Evolutionary conservation across 352 stramenopile species (phyloP).

Genomic region (Blastocystis sp.): DNA sequence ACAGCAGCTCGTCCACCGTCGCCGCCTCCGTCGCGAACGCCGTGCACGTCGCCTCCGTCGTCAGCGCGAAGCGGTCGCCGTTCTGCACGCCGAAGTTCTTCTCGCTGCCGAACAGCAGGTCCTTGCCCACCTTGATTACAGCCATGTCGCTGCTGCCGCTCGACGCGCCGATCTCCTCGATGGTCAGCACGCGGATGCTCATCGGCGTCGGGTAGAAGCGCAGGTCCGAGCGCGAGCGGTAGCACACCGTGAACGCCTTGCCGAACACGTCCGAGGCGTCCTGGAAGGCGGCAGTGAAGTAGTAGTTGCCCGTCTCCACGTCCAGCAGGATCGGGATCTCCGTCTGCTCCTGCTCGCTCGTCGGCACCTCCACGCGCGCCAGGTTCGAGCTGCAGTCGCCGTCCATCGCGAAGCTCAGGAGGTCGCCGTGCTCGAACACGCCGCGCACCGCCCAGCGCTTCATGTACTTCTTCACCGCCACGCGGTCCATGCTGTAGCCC

Average conservation of each 20-base stretch:
- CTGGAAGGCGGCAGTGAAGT: conserved; percentile 56
- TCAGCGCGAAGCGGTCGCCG: conserved; percentile 27
- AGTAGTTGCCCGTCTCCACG: conserved; percentile 38
- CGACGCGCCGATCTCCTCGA: conserved; percentile 31
- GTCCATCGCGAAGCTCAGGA: conserved; percentile 58
- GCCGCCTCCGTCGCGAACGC: neutral
- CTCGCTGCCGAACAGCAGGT: conserved; percentile 17
- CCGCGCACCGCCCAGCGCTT: conserved; percentile 67
- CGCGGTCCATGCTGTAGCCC: conserved; percentile 49
- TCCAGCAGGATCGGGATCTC: conserved; percentile 62
- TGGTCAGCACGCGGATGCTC: conserved; percentile 44
- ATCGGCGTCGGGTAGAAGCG: conserved; percentile 65
- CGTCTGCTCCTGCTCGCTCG: neutral
- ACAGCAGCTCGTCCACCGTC: neutral
- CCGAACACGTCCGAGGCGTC: conserved; percentile 19
- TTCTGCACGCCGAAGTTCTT: conserved; percentile 47
- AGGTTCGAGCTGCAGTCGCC: conserved; percentile 37
- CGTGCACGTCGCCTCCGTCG: neutral
- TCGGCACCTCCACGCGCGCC: conserved; percentile 13
- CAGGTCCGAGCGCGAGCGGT: conserved; percentile 54
- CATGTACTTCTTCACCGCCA: conserved; percentile 56
- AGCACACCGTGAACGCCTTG: conserved; percentile 44
- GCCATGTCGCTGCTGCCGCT: conserved; percentile 8
- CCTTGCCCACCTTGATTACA: conserved; percentile 21
- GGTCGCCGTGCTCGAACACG: conserved; percentile 10